Base-by-base conservation (phyloP, 1,284 basidiomycete genomes). In the Trichosporon ovoides region DNA sequence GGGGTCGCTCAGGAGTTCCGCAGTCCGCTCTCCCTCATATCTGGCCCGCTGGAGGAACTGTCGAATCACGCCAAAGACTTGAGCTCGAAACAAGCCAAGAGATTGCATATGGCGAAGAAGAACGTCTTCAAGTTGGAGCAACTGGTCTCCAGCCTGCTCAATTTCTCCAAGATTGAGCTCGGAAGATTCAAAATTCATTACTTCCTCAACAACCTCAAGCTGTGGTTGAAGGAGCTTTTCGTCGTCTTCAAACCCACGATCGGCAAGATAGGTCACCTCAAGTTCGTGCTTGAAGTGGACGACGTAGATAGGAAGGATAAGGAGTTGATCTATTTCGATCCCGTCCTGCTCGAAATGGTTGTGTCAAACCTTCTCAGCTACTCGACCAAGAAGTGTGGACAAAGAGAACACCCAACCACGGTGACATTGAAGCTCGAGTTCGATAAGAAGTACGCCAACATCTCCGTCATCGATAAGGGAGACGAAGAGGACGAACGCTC, bases 1-100 rank as follows among this genome's bases (percentile, higher is more conserved):
- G 74, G 72, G 19, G 73, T 77, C 1, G 73, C 72, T 1, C 77
- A 79, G 61, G 77, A 80, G 63, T 66, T 79, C 10, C 57, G 72
- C 24, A 65, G 65, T 22, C 75, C 75, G 12, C 58, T 77, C n/a
- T 73, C 74, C 0, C 62, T 77, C 19, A 62, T 77, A 24, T 57
- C 66, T 5, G 71, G 72, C 0, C 71, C 72, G 0, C 51, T 78
- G 4, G 65, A 69, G 16, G 76, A 79, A 22, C 52, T 77, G 16
- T 63, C 77, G 50, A 37, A 55, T 10, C 34, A 40, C 3, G 20
- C 34, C 5, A 56, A 60, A 14, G 43, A 52, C 16, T 56, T 68
- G n/a, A 59, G 43, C 6, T 18, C 53, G 0, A 56, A 52, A 3
- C 69, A 77, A 36, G 58, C 60, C 12, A 58, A 69, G 0, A 55